Evolutionary conservation across 176 grass and related monocot genomes (phyloP).

Genomic region (Juncus effusus): DNA sequence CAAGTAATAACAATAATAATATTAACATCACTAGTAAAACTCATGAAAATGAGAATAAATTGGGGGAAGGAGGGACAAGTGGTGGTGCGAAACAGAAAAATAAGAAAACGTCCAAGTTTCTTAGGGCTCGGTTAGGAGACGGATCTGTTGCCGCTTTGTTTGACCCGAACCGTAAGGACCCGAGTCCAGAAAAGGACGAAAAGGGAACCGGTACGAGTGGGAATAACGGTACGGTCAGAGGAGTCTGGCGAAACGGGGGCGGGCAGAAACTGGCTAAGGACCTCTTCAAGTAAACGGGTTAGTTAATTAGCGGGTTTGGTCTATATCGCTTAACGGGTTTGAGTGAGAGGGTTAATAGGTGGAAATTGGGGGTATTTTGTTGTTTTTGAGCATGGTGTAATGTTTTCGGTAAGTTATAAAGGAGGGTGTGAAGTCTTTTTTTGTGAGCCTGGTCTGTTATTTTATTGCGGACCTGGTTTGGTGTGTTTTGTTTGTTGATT

Average conservation of each 20-base stretch:
- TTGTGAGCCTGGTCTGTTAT: neutral
- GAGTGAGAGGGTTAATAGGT: no score
- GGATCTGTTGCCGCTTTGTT: constrained; percentile 38
- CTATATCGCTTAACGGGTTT: neutral
- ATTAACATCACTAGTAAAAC: neutral
- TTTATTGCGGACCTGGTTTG: neutral
- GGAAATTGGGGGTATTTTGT: neutral
- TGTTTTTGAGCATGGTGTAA: constrained; percentile 3
- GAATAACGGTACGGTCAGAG: constrained; percentile 29
- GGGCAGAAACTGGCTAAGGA: constrained; percentile 56
- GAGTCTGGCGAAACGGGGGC: constrained; percentile 76
- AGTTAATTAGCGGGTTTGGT: neutral
- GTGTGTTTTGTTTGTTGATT: no score
- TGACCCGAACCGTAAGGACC: constrained; percentile 20
- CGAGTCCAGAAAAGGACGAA: constrained; percentile 17
- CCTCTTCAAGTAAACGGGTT: constrained; percentile 21
- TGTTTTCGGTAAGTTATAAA: neutral
- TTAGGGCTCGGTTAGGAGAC: constrained; percentile 40
- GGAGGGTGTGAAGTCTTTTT: neutral
- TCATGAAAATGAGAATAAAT: neutral
- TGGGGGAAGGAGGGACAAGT: neutral
- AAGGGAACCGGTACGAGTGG: constrained; percentile 2
- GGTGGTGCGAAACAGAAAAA: constrained; percentile 21
- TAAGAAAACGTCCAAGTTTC: constrained; percentile 46
- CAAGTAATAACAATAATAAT: constrained; percentile 15